A percentile compares a stretch with the other conserved stretches of the same genome.
Evolutionary conservation across 768 basidiomycete genomes (phyloP).

Genomic region (Kockovaella imperatae): DNA sequence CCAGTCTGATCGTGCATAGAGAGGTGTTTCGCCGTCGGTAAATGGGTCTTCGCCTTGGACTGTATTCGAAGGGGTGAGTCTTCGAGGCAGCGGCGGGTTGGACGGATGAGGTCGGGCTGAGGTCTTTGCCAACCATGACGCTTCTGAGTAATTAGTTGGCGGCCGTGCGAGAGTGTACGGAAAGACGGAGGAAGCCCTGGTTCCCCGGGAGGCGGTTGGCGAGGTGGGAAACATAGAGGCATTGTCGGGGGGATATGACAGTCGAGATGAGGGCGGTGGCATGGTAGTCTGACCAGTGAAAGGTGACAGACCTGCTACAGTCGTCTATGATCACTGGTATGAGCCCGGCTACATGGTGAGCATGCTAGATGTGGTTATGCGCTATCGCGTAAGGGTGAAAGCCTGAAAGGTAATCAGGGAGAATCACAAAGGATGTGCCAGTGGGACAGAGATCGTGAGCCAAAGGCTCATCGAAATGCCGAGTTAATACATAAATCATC

Average conservation of each 20-base stretch:
- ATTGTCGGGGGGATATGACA: background rate
- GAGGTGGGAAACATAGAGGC: slow-evolving; percentile 11
- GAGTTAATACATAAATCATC: background rate
- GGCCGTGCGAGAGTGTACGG: slow-evolving; percentile 29
- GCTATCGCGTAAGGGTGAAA: no score
- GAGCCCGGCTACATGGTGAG: no score
- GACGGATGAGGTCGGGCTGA: background rate
- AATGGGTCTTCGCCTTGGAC: background rate
- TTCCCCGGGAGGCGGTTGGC: slow-evolving; percentile 4
- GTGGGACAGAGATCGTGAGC: background rate
- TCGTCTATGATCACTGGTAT: no score
- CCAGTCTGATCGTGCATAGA: slow-evolving; percentile 16
- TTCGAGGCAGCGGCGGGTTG: background rate
- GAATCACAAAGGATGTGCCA: slow-evolving; percentile 19
- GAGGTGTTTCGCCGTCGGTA: slow-evolving; percentile 6
- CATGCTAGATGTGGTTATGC: no score
- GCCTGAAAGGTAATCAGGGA: no score
- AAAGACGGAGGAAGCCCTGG: slow-evolving; percentile 23
- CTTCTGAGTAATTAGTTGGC: slow-evolving; percentile 21
- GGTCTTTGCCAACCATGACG: slow-evolving; percentile 6
- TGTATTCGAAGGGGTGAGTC: background rate
- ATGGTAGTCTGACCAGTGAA: no score
- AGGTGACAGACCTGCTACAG: no score
- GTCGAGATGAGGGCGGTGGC: background rate
- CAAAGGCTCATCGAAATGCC: background rate